Conservation (phyloP, 352 stramenopile species). For the Phytophthora foliorum region DNA sequence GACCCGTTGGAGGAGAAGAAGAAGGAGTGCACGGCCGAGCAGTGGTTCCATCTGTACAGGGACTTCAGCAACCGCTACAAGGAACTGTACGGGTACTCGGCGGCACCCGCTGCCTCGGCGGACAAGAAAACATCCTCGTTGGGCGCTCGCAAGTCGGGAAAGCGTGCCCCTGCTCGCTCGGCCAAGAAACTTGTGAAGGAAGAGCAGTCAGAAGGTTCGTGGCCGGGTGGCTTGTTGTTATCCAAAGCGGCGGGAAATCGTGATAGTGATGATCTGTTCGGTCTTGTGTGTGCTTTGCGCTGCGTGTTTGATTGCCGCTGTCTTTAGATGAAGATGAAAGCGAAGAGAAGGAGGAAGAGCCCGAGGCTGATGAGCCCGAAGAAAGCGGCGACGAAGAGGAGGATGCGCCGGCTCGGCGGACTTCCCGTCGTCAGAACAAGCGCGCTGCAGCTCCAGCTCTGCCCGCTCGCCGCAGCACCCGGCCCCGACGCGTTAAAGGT, state of each 20-base stretch:
- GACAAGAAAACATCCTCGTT: slow-evolving; percentile 27
- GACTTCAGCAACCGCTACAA: slow-evolving; percentile 74
- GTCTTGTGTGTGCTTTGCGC: background rate
- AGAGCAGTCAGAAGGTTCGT: slow-evolving; percentile 37
- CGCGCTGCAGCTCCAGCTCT: slow-evolving; percentile 28
- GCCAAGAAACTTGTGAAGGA: slow-evolving; percentile 30
- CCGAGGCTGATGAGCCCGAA: slow-evolving; percentile 37
- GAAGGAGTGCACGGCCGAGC: slow-evolving; percentile 51
- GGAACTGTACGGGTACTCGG: slow-evolving; percentile 58
- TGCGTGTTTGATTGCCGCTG: background rate
- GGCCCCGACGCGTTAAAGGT: slow-evolving; percentile 71
- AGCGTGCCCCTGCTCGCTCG: slow-evolving; percentile 25
- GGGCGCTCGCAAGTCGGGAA: slow-evolving; percentile 20
- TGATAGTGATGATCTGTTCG: slow-evolving; percentile 1
- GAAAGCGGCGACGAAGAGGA: slow-evolving; percentile 39
- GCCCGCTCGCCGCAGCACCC: slow-evolving; percentile 40
- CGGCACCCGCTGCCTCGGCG: slow-evolving; percentile 14
- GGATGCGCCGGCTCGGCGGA: slow-evolving; percentile 29
- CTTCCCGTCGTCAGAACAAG: slow-evolving; percentile 40
- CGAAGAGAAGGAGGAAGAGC: slow-evolving; percentile 53
- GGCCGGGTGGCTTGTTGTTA: background rate
- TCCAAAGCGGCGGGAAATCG: slow-evolving; percentile 4
- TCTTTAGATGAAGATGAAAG: slow-evolving; percentile 38
- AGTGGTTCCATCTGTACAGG: slow-evolving; percentile 78
- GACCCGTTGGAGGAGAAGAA: slow-evolving; percentile 56